phyloP scores from a whole-genome alignment of 2,329 filamentous ascomycete species.

The Cylindrodendrum hubeiense region DNA sequence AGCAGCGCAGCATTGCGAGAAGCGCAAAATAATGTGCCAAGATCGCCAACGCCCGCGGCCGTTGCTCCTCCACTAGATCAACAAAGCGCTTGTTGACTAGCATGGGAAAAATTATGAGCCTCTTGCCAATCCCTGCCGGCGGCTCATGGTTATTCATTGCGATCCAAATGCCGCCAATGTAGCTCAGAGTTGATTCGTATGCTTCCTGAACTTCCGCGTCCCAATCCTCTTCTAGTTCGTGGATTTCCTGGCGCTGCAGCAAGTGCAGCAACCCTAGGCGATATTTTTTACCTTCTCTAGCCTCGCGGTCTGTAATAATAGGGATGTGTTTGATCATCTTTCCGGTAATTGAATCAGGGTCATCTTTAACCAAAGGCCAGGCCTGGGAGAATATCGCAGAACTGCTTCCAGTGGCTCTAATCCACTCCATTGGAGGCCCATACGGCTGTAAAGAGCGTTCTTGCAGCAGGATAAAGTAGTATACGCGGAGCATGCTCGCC shows the following conservation, averaged over 20 bases:
- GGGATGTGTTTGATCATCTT: not conserved
- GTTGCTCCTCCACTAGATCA: slow-evolving; percentile 10
- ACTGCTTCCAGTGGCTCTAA: slow-evolving; percentile 16
- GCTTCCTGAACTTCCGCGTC: slow-evolving; percentile 8
- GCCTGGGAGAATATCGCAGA: slow-evolving; percentile 10
- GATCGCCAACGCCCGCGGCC: slow-evolving; percentile 18
- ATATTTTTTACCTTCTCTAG: not conserved
- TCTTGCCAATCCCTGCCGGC: slow-evolving; percentile 2
- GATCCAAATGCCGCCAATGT: slow-evolving; percentile 14
- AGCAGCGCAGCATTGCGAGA: slow-evolving; percentile 13
- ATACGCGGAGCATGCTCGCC: slow-evolving; percentile 6
- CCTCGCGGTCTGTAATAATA: not conserved
- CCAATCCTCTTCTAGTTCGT: slow-evolving; percentile 10
- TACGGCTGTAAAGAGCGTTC: slow-evolving; percentile 15
- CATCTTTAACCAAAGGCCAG: slow-evolving; percentile 1
- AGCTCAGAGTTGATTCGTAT: slow-evolving; percentile 13
- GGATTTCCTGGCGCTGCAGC: not conserved
- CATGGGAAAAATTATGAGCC: slow-evolving; percentile 11
- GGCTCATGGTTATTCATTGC: slow-evolving; percentile 16
- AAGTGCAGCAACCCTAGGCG: slow-evolving; percentile 13
- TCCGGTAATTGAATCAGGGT: not conserved
- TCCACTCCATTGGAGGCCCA: slow-evolving; percentile 15
- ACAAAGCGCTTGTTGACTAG: slow-evolving; percentile 18
- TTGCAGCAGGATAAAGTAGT: slow-evolving; percentile 11
- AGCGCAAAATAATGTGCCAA: slow-evolving; percentile 24